phyloP scores from a whole-genome alignment of 2,329 filamentous ascomycete species.

The Phyllosticta citriasiana region DNA sequence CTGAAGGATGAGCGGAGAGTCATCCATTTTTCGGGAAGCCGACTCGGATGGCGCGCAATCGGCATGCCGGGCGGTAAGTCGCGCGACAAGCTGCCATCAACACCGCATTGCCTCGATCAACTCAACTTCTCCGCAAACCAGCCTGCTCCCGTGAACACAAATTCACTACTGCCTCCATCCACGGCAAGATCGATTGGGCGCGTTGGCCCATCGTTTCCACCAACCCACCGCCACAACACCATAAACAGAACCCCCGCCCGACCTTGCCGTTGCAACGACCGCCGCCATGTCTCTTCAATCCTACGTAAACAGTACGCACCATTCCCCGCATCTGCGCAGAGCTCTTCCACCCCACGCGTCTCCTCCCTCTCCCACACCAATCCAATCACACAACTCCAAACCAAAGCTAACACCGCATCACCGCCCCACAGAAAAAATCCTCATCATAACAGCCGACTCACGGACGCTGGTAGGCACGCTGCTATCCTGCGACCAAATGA shows the following conservation, averaged over 20 bases:
- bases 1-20: too few relatives aligned
- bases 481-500: slow-evolving; percentile 78
- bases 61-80: not conserved
- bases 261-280: not conserved
- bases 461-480: slow-evolving; percentile 68
- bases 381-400: not conserved
- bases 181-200: not conserved
- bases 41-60: not conserved
- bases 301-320: slow-evolving; percentile 44
- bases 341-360: not conserved
- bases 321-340: too few relatives aligned
- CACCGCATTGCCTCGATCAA: not conserved
- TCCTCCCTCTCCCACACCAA: not conserved
- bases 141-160: not conserved
- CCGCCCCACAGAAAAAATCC: slow-evolving; percentile 64
- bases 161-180: not conserved
- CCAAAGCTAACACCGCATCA: not conserved
- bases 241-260: not conserved
- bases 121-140: not conserved
- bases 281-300: slow-evolving; percentile 41
- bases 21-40: not conserved
- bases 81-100: not conserved
- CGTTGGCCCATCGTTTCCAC: not conserved
- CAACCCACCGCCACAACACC: not conserved
- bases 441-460: slow-evolving; percentile 86